These are phyloP conservation scores for Evernia prunastri DNA, from an alignment of 495 filamentous ascomycete genomes.

Conservation along the genomic window DNA sequence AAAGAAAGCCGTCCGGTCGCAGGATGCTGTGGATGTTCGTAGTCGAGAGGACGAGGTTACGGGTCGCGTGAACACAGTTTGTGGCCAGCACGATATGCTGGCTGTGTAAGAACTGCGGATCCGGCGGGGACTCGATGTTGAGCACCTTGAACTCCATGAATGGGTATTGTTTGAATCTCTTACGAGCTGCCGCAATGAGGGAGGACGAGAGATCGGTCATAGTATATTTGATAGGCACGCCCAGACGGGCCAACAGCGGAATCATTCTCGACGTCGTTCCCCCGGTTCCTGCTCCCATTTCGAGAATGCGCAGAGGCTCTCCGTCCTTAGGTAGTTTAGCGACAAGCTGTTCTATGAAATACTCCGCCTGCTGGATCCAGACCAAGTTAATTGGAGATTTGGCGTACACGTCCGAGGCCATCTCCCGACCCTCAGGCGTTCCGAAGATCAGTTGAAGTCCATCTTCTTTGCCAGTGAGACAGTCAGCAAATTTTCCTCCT, in stretches of 20 bases:
- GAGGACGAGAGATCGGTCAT: constrained; percentile 44
- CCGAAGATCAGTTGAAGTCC: not conserved
- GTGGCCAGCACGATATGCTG: constrained; percentile 44
- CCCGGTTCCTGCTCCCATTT: constrained; percentile 34
- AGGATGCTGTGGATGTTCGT: constrained; percentile 34
- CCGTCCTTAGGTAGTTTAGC: constrained; percentile 26
- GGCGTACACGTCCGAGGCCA: not conserved
- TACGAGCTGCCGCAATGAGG: constrained; percentile 38
- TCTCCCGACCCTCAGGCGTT: not conserved
- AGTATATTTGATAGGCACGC: constrained; percentile 42
- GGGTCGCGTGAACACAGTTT: constrained; percentile 46
- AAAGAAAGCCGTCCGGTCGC: constrained; percentile 35
- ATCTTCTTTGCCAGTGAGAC: not conserved
- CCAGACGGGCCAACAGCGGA: constrained; percentile 34
- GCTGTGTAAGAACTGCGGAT: constrained; percentile 32
- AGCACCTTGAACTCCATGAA: constrained; percentile 37
- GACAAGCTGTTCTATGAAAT: not conserved
- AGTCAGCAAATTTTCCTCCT: not conserved
- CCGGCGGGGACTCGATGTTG: constrained; percentile 41
- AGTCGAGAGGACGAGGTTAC: constrained; percentile 30
- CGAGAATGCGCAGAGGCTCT: constrained; percentile 37
- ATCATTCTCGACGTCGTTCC: constrained; percentile 33
- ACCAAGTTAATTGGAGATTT: not conserved
- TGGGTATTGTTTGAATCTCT: constrained; percentile 37
- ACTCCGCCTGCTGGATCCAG: not conserved